Percentiles rank a stretch among this genome's conserved stretches.
These are phyloP conservation scores for Fraxinus nigra DNA, from an alignment of 305 asterid genomes.

Conservation along the genomic window DNA sequence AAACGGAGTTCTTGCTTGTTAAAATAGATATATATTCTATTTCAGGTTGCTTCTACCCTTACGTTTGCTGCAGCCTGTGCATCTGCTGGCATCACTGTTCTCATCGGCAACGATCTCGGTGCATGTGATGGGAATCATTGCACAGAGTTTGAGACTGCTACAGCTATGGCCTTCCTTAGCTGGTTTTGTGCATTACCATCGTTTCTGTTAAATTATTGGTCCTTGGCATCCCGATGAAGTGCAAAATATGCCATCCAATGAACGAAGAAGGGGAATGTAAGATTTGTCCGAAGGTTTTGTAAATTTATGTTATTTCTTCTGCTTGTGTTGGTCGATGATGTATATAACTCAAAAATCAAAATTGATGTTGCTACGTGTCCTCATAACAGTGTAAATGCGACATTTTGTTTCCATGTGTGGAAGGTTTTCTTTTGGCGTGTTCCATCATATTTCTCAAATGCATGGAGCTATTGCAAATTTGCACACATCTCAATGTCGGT, in stretches of 20 bases:
- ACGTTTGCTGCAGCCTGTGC: slow-evolving; percentile 63
- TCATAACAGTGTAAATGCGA: neutral
- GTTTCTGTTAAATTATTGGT: slow-evolving; percentile 53
- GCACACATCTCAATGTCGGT: neutral
- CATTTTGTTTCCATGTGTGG: neutral
- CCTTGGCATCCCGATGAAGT: slow-evolving; percentile 52
- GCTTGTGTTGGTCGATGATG: slow-evolving; percentile 14
- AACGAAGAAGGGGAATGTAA: neutral
- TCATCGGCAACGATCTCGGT: slow-evolving; percentile 48
- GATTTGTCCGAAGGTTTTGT: slow-evolving; percentile 13
- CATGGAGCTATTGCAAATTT: neutral
- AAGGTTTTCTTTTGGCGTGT: neutral
- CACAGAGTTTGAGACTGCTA: slow-evolving; percentile 51
- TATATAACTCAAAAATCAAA: slow-evolving; percentile 15
- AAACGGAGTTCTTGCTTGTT: neutral
- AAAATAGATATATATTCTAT: neutral
- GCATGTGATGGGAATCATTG: slow-evolving; percentile 48
- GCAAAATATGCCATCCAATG: neutral
- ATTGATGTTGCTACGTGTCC: slow-evolving; percentile 10
- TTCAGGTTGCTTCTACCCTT: slow-evolving; percentile 55
- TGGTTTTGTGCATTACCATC: slow-evolving; percentile 56
- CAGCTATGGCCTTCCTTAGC: slow-evolving; percentile 64
- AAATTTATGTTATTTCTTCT: slow-evolving; percentile 7
- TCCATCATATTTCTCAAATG: neutral
- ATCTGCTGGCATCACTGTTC: slow-evolving; percentile 64